Conservation (phyloP, 257 asterid genomes). For the Fraxinus quadrangulata region DNA sequence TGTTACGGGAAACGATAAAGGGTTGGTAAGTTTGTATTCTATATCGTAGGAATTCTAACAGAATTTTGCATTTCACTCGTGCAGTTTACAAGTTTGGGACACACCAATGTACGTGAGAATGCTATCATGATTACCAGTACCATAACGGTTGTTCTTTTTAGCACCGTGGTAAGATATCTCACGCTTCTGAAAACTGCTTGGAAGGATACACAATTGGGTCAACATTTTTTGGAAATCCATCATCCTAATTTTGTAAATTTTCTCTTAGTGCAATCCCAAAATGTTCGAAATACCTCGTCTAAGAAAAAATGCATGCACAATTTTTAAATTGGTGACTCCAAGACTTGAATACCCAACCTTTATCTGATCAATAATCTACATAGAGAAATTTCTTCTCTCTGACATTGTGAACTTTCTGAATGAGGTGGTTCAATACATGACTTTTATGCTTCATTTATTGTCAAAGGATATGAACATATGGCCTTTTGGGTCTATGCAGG, state of each 20-base stretch:
- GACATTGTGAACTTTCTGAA: not conserved
- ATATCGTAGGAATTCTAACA: not conserved
- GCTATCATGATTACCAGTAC: slow-evolving; percentile 96
- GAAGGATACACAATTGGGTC: slow-evolving; percentile 1
- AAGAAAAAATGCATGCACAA: not conserved
- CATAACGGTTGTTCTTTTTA: slow-evolving; percentile 91
- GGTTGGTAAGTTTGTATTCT: not conserved
- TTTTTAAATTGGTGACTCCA: not conserved
- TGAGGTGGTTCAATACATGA: no score
- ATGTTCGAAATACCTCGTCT: not conserved
- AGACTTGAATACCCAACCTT: not conserved
- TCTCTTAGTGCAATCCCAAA: not conserved
- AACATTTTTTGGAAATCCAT: not conserved
- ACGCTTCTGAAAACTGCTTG: slow-evolving; percentile 15
- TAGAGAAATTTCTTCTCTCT: not conserved
- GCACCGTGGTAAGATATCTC: slow-evolving; percentile 78
- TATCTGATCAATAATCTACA: not conserved
- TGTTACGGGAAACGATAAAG: not conserved
- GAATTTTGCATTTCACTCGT: slow-evolving; percentile 17
- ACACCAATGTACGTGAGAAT: slow-evolving; percentile 65
- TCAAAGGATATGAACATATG: not conserved
- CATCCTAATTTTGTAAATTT: not conserved
- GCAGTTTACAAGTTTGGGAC: slow-evolving; percentile 87
- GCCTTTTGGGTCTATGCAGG: slow-evolving; percentile 48
- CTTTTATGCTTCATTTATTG: not conserved